Evolutionary conservation across 352 stramenopile genomes (phyloP), one percentile per base, ranked within the genome.

Genomic region (Thalassiosira livingstoniorum): DNA sequence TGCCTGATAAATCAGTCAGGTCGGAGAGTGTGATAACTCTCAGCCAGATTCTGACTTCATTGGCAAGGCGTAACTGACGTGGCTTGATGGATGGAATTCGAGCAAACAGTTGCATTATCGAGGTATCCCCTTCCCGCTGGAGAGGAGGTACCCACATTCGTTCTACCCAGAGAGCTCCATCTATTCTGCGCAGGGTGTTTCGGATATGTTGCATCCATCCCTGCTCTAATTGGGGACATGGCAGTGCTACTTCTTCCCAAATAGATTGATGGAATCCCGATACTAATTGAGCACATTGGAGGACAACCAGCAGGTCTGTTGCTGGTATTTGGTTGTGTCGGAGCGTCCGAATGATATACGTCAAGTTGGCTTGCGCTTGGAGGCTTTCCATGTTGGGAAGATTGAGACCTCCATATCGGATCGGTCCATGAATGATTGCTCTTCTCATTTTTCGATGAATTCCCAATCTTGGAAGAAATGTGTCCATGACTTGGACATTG

Each of bases 1-100:
- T 11, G 31, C 62, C 35, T 13, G 35, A 27, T 10, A 29, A 11
- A 34, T 70, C 37, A 37, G 62, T 37, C 2, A 57, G 37, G 2
- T 57, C 62, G 1, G 62, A 32, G 4, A 70, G 5, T 32, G 37
- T 70, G 37, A 31, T 70, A 7, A 70, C 62, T 23, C 23, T 4
- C 2, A 57, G 27, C 23, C 35, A 70, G 4, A 68, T 37, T 4
- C 61, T 2, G 7, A 47, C 25, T 53, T 68, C 21, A 31, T 68
- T 68, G 27, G 61, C 54, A 47, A 47, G 39, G 15, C 7, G 39
- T 18, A 47, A 15, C 7, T 18, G 39, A 15, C 39, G 39, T 7
- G 39, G 39, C 15, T 7, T 47, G 39, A 47, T 47, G n/a, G n/a
- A n/a, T 18, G 39, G 39, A 18, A 47, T 7, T 7, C 7, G 15